phyloP scores from a whole-genome alignment of 2,329 filamentous ascomycete genomes.

The Botrytis byssoidea region DNA sequence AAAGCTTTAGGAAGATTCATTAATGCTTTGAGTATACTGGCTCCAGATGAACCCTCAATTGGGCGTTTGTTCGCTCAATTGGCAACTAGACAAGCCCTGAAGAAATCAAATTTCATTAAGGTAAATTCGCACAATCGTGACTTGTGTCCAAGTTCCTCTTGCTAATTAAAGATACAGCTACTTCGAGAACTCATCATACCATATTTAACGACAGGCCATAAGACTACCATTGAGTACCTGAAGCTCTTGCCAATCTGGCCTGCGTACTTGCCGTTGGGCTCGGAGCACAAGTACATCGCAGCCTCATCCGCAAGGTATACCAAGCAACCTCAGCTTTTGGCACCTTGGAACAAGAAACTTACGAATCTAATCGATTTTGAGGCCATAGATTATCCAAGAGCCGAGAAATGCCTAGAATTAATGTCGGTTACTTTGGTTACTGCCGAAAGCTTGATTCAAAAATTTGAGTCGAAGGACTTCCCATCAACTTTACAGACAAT shows the following conservation, averaged over 20 bases:
- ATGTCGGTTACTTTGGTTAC: neutral
- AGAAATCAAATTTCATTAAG: neutral
- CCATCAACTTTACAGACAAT: slow-evolving; percentile 20
- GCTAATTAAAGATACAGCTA: slow-evolving; percentile 16
- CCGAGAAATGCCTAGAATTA: neutral
- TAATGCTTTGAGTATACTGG: slow-evolving; percentile 22
- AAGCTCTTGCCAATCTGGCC: slow-evolving; percentile 28
- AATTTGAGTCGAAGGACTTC: slow-evolving; percentile 24
- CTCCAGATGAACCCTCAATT: slow-evolving; percentile 13
- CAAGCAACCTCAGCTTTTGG: slow-evolving; percentile 25
- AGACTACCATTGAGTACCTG: neutral
- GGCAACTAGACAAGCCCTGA: neutral
- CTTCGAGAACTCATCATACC: slow-evolving; percentile 23
- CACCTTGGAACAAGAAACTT: slow-evolving; percentile 31
- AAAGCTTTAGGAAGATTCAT: slow-evolving; percentile 28
- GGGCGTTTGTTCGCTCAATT: slow-evolving; percentile 12
- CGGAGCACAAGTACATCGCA: slow-evolving; percentile 2
- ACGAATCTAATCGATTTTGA: slow-evolving; percentile 26
- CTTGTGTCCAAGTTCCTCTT: neutral
- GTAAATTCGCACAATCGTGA: neutral
- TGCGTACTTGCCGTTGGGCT: neutral
- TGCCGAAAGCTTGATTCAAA: slow-evolving; percentile 19
- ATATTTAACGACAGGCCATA: neutral
- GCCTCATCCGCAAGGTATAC: slow-evolving; percentile 27
- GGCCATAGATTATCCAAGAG: neutral